Conservation (phyloP, 1,284 basidiomycete species). For the Apiotrichum brassicae region DNA sequence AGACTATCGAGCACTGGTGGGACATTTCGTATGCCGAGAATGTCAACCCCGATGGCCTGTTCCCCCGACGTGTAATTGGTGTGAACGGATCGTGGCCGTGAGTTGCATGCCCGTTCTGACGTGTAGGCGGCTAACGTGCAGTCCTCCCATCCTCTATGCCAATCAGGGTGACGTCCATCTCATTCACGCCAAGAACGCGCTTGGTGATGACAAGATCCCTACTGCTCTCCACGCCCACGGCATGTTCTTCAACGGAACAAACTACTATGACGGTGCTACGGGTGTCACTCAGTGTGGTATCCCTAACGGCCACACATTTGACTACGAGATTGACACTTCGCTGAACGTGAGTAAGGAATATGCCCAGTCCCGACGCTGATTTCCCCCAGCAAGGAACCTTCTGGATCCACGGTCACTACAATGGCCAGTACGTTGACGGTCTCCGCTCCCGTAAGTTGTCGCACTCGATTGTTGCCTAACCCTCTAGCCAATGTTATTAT, state of each 20-base stretch:
- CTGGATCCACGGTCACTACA: slow-evolving; percentile 65
- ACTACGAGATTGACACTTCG: slow-evolving; percentile 69
- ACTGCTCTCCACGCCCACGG: slow-evolving; percentile 69
- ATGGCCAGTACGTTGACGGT: slow-evolving; percentile 73
- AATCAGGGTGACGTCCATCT: slow-evolving; percentile 57
- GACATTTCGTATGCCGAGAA: slow-evolving; percentile 45
- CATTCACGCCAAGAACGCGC: slow-evolving; percentile 66
- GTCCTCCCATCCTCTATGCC: slow-evolving; percentile 72
- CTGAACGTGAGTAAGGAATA: slow-evolving; percentile 5
- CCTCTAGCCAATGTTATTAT: slow-evolving; percentile 62
- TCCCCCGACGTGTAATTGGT: slow-evolving; percentile 67
- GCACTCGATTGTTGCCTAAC: background rate
- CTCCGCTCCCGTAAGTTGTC: slow-evolving; percentile 22
- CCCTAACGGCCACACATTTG: slow-evolving; percentile 65
- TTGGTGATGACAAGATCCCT: slow-evolving; percentile 55
- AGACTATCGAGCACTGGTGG: slow-evolving; percentile 46
- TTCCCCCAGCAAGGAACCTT: slow-evolving; percentile 61
- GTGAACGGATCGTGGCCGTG: slow-evolving; percentile 89
- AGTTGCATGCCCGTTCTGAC: slow-evolving; percentile 39
- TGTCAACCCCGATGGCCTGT: slow-evolving; percentile 48
- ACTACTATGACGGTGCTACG: slow-evolving; percentile 82
- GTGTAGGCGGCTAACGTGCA: slow-evolving; percentile 32
- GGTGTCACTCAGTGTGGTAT: slow-evolving; percentile 83
- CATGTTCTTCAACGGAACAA: slow-evolving; percentile 81
- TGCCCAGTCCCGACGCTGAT: background rate